Evolutionary conservation across 148 eudicot species (phyloP), one percentile per base, ranked within the genome.

Genomic region (Chenopodium quinoa): DNA sequence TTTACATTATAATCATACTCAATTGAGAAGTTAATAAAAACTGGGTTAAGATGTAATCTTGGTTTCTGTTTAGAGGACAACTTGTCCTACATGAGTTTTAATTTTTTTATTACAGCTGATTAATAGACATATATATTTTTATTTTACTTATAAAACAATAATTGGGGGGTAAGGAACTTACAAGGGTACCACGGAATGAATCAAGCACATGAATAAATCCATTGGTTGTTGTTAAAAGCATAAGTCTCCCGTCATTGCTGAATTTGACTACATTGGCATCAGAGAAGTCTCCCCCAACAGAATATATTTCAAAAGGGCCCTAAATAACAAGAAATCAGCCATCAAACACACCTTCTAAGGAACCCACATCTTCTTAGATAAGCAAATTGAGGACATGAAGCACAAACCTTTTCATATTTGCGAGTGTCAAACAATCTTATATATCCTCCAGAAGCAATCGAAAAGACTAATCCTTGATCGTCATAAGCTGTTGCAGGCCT

Each of bases 401-500:
- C 71, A 79, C 89, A 76, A 75, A 96, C 99, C 95, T 96, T 94
- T 73, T 92, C 99, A 81, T 90, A 96, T 77, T 88, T 91, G 52
- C 99, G 93, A 77, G 92, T 83, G 88, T 96, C 99, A 89, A 96
- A 96, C 92, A 96, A 64, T 83, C 98, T 91, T 75, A 96, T 78
- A 83, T 83, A 91, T 88, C 99, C 99, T 74, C 91, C 99, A 82
- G 90, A 96, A 78, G 98, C 99, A 82, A 96, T 87, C 23, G 99
- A 90, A 94, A 96, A 94, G 44, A 91, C 95, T 67, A 96, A 88
- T 67, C 98, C 99, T 85, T 96, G 99, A 82, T 96, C 98, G 80
- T 94, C 99, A 89, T 96, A 96, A 78, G 92, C 94, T 50, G 99
- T 88, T 74, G 99, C 99, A 79, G 98, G 99, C 86, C 97, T 87